These are phyloP conservation scores for Conoideocrella luteorostrata DNA, from an alignment of 2,329 filamentous ascomycete genomes.

Conservation along the genomic window DNA sequence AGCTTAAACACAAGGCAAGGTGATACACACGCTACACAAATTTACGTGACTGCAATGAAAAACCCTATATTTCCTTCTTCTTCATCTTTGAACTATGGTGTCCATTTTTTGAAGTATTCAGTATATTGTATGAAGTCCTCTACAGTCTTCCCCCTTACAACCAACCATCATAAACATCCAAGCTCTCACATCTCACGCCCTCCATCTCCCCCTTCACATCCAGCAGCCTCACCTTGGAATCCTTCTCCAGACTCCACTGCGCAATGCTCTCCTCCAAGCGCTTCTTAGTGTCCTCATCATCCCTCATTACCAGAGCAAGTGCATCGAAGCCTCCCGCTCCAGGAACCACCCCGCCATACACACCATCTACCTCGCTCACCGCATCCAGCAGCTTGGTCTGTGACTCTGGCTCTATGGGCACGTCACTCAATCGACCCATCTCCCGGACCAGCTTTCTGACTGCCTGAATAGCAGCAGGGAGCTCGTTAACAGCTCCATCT, in stretches of 20 bases:
- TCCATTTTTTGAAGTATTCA: too few relatives aligned
- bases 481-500: conserved; percentile 35
- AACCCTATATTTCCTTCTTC: too few relatives aligned
- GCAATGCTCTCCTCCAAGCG: conserved; percentile 56
- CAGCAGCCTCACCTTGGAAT: conserved; percentile 61
- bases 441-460: conserved; percentile 60
- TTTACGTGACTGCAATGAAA: too few relatives aligned
- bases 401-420: conserved; percentile 81
- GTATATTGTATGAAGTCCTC: too few relatives aligned
- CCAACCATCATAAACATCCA: conserved; percentile 39
- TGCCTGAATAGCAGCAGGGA: conserved; percentile 39
- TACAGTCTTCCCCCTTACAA: conserved; percentile 16
- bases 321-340: conserved; percentile 94
- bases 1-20: too few relatives aligned
- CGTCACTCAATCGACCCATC: conserved; percentile 68
- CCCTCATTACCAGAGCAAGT: conserved; percentile 69
- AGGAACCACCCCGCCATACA: conserved; percentile 86
- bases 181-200: conserved; percentile 47
- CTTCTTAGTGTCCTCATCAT: conserved; percentile 58
- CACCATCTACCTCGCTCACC: conserved; percentile 64
- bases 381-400: conserved; percentile 83
- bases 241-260: conserved; percentile 56
- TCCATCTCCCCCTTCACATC: conserved; percentile 67
- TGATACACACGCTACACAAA: too few relatives aligned
- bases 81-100: too few relatives aligned